phyloP scores from a whole-genome alignment of 2,329 filamentous ascomycete species.

The Venturia nashicola region DNA sequence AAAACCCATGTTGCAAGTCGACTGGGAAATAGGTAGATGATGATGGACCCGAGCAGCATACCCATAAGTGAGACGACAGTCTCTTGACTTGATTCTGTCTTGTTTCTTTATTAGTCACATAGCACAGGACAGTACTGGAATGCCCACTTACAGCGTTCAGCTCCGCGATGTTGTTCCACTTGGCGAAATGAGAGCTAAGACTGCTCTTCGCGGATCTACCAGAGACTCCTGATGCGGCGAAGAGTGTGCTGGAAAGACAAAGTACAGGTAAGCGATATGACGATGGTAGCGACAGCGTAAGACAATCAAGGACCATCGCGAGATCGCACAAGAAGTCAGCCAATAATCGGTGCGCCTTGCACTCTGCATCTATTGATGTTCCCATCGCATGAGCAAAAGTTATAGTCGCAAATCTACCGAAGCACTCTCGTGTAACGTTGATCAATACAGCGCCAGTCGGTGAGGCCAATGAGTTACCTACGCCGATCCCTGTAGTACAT shows the following conservation, averaged over 20 bases:
- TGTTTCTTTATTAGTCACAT: background rate
- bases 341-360: background rate
- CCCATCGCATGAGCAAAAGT: background rate
- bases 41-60: background rate
- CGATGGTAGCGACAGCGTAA: background rate
- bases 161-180: background rate
- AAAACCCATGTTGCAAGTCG: background rate
- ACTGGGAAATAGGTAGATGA: background rate
- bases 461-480: background rate
- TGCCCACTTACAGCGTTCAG: background rate
- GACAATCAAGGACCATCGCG: background rate
- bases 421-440: background rate
- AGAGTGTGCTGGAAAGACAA: background rate
- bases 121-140: background rate
- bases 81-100: conserved; percentile 2
- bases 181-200: background rate
- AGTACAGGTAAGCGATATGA: background rate
- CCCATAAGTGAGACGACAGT: background rate
- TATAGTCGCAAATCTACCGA: background rate
- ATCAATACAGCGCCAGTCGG: background rate
- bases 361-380: conserved; percentile 1
- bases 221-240: background rate
- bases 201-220: background rate
- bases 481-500: background rate
- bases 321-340: background rate